Evolutionary conservation across 257 asterid species (phyloP).

Genomic region (Forsythia suspensa): DNA sequence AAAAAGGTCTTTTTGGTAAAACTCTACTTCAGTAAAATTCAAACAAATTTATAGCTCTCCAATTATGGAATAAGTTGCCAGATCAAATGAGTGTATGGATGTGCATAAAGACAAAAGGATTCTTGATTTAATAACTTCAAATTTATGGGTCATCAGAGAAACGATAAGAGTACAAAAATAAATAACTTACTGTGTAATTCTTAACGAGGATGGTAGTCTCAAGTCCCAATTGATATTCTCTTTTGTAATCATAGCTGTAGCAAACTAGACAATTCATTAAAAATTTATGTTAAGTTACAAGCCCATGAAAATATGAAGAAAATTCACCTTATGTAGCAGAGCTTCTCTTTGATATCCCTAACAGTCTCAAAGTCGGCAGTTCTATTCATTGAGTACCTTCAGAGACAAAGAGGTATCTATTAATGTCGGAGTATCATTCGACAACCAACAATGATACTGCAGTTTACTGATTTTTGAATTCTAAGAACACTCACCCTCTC

Average conservation of each 20-base stretch:
- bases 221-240: conserved; percentile 97
- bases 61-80: background rate
- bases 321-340: conserved; percentile 86
- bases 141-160: conserved; percentile 10
- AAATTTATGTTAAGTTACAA: background rate
- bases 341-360: conserved; percentile 92
- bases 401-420: conserved; percentile 24
- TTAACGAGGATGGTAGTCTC: conserved; percentile 96
- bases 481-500: conserved; percentile 68
- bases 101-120: background rate
- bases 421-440: conserved; percentile 16
- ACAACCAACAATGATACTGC: conserved; percentile 15
- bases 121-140: background rate
- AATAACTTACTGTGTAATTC: conserved; percentile 84
- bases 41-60: background rate
- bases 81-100: background rate
- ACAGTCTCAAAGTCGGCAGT: conserved; percentile 95
- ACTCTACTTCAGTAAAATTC: background rate
- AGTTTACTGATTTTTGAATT: conserved; percentile 13
- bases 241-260: conserved; percentile 88
- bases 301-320: conserved; percentile 11
- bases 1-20: background rate
- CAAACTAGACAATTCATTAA: conserved; percentile 19
- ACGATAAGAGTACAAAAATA: conserved; percentile 7
- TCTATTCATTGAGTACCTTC: conserved; percentile 93